Base-by-base conservation (phyloP, 2,329 filamentous ascomycete genomes). In the Claviceps paspali region DNA sequence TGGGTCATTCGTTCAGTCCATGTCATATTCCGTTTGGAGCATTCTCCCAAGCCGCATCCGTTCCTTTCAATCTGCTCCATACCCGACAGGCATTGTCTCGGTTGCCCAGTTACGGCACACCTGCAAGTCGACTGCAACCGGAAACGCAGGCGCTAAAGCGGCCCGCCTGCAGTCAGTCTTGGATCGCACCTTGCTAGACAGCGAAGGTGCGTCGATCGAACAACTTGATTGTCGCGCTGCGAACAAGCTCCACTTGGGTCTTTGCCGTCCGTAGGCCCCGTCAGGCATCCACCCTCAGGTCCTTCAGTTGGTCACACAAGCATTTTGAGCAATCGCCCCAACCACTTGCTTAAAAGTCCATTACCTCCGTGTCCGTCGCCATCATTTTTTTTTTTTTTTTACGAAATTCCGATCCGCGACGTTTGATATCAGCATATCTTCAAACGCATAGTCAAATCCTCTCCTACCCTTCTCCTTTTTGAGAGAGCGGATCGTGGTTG, bases 271-370 rank as follows among this genome's bases (percentile, higher is more conserved):
- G 35, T 41, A 37, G 35, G 38, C 29, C 33, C 30, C 41, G 35
- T 41, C 38, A 36, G 38, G 33, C 33, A 22, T 36, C 39, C 41
- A 31, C 43, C 32, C 33, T 37, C 33, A 27, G 23, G 27, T 32
- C 36, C 38, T 23, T 29, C 31, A 33, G 26, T n/a, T n/a, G n/a
- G 22, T 22, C 31, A 30, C 37, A 39, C 37, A 39, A 39, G 37
- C 40, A 32, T 39, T 37, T 29, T 22, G 36, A 32, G 24, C 23
- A 24, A 15, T 36, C 31, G n/a, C 38, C 40, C 40, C 40, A 42
- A 28, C 38, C 40, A 40, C 34, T 35, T 35, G 36, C 28, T 35
- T 33, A 26, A 35, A 39, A 38, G 31, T 35, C 40, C 28, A 35
- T 15, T 31, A 17, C 17, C 33, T 35, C 33, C 17, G 14, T n/a